phyloP scores from a whole-genome alignment of 352 stramenopile species.

The Pythium sp. region DNA sequence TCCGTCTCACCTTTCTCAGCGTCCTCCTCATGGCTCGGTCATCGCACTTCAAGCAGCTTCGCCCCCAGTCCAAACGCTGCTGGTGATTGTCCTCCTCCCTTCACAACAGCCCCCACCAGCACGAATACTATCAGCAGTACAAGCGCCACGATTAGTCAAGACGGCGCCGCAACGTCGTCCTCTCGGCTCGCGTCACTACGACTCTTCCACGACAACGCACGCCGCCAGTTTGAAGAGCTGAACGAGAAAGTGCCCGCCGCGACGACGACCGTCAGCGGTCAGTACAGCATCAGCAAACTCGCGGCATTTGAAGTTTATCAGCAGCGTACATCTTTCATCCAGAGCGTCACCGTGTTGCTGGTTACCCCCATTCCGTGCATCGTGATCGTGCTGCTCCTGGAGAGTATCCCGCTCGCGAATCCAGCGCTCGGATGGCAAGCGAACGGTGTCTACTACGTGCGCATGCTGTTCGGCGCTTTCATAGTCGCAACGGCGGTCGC shows the following conservation, averaged over 20 bases:
- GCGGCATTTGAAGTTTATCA: background rate
- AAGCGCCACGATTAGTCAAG: background rate
- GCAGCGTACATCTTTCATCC: background rate
- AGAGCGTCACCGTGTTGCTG: background rate
- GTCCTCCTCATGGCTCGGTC: background rate
- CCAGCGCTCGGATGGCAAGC: background rate
- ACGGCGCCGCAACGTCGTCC: background rate
- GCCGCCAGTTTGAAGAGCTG: background rate
- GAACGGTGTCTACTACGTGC: background rate
- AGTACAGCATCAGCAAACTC: conserved; percentile 4
- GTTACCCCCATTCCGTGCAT: background rate
- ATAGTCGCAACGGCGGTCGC: background rate
- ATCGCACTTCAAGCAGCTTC: background rate
- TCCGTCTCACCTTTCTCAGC: background rate
- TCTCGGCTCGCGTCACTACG: background rate
- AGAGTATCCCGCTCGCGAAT: background rate
- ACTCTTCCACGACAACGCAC: background rate
- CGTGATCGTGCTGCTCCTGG: background rate
- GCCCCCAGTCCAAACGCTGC: background rate
- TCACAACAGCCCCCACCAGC: background rate
- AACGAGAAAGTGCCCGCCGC: background rate
- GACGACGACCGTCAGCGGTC: background rate
- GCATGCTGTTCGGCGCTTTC: background rate
- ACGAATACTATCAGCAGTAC: background rate
- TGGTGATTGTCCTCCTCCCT: too few relatives aligned